Evolutionary conservation across 2,329 filamentous ascomycete species (phyloP).

Genomic region (Aureobasidium sp.): DNA sequence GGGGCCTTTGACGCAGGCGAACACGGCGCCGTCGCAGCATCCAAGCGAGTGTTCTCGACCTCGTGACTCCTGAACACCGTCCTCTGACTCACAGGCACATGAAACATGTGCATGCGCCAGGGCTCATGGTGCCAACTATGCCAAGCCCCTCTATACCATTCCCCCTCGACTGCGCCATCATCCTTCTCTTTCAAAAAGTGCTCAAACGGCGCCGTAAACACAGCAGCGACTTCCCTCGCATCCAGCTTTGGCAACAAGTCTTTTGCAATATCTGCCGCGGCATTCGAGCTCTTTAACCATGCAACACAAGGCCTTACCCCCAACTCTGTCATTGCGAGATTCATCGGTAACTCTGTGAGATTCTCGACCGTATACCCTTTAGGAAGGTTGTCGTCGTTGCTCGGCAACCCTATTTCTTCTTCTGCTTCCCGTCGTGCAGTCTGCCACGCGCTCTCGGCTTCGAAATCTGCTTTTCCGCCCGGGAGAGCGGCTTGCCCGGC

Average conservation of each 20-base stretch:
- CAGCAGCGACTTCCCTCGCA: slow-evolving; percentile 83
- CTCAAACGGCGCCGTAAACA: slow-evolving; percentile 83
- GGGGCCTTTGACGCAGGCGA: slow-evolving; percentile 1
- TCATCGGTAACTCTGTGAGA: slow-evolving; percentile 67
- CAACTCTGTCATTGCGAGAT: slow-evolving; percentile 43
- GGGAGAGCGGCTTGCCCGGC: slow-evolving; percentile 85
- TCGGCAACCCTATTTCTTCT: slow-evolving; percentile 86
- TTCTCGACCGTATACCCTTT: slow-evolving; percentile 77
- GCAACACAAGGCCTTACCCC: slow-evolving; percentile 44
- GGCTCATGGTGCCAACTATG: slow-evolving; percentile 64
- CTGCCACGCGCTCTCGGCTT: slow-evolving; percentile 55
- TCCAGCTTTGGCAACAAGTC: slow-evolving; percentile 59
- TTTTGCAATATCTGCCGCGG: slow-evolving; percentile 49
- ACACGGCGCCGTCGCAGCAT: slow-evolving; percentile 12
- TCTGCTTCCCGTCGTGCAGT: slow-evolving; percentile 83
- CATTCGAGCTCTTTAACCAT: slow-evolving; percentile 52
- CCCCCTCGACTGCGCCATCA: slow-evolving; percentile 43
- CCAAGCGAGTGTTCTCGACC: slow-evolving; percentile 2
- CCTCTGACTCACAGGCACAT: slow-evolving; percentile 60
- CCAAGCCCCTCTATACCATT: slow-evolving; percentile 85
- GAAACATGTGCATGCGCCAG: slow-evolving; percentile 91
- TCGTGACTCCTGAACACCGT: slow-evolving; percentile 12
- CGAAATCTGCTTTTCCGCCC: slow-evolving; percentile 55
- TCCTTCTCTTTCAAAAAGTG: slow-evolving; percentile 64
- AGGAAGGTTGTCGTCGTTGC: slow-evolving; percentile 60